Evolutionary conservation across 148 eudicot genomes (phyloP).

Genomic region (Oxyria digyna): DNA sequence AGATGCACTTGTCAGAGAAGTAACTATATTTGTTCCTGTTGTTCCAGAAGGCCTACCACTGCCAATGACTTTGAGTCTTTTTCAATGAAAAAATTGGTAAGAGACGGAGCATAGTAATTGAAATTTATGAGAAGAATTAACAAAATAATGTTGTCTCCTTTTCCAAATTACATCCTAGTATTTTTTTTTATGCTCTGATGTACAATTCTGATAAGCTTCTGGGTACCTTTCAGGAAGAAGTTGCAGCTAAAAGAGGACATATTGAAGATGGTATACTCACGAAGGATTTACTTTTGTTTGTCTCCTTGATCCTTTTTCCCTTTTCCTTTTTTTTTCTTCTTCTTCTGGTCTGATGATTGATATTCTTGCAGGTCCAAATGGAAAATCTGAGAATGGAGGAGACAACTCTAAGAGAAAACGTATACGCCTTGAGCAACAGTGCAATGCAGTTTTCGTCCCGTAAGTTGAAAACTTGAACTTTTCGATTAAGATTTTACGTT

Average conservation of each 20-base stretch:
- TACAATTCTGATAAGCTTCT: neutral
- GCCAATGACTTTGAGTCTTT: too few species aligned
- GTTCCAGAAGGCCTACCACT: too few species aligned
- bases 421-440: slow-evolving; percentile 90
- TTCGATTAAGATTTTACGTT: neutral
- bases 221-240: slow-evolving; percentile 41
- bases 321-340: too few species aligned
- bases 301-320: slow-evolving; percentile 1
- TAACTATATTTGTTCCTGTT: too few species aligned
- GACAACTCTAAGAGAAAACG: slow-evolving; percentile 50
- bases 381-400: slow-evolving; percentile 46
- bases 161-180: neutral
- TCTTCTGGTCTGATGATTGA: neutral
- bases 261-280: slow-evolving; percentile 41
- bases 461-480: slow-evolving; percentile 24
- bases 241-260: slow-evolving; percentile 56
- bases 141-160: too few species aligned
- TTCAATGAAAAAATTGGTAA: too few species aligned
- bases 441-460: slow-evolving; percentile 97
- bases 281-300: neutral
- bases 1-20: too few species aligned
- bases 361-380: slow-evolving; percentile 33
- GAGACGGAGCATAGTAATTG: too few species aligned
- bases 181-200: neutral
- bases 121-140: too few species aligned